Percentiles rank a stretch among this genome's conserved stretches.
phyloP scores from a whole-genome alignment of 306 rosid species.

The Lathyrus sativus region DNA sequence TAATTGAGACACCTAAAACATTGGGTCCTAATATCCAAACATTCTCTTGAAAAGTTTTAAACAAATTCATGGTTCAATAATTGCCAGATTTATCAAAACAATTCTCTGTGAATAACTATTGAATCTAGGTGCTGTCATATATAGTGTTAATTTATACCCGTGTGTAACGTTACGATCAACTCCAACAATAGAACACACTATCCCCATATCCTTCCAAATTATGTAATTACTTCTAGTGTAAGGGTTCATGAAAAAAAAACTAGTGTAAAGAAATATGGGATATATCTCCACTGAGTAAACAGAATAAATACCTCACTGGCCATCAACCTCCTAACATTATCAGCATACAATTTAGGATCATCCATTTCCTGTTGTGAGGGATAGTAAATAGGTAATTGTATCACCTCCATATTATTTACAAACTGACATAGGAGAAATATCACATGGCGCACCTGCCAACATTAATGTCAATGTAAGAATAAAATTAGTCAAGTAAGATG shows the following conservation, averaged over 20 bases:
- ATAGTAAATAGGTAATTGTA: conserved; percentile 64
- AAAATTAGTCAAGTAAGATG: conserved; percentile 22
- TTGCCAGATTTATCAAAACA: conserved; percentile 2
- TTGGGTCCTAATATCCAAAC: conserved; percentile 6
- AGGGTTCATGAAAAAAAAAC: too few species aligned
- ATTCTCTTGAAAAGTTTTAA: background rate
- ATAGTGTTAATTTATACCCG: conserved; percentile 1
- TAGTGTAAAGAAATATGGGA: background rate
- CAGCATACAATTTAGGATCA: conserved; percentile 77
- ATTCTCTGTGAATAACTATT: background rate
- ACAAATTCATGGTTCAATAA: conserved; percentile 4
- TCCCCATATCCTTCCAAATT: too few species aligned
- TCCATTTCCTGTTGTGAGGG: conserved; percentile 90
- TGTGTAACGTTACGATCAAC: background rate
- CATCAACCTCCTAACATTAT: conserved; percentile 82
- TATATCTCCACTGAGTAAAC: conserved; percentile 2
- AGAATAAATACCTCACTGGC: conserved; percentile 80
- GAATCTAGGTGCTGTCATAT: conserved; percentile 4
- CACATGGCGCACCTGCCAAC: conserved; percentile 87
- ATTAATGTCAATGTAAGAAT: conserved; percentile 20
- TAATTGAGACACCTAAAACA: conserved; percentile 26
- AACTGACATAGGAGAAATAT: conserved; percentile 90
- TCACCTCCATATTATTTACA: conserved; percentile 82
- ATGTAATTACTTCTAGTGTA: too few species aligned
- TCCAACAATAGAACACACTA: background rate